Percentiles rank a stretch among this genome's conserved stretches.
Conservation (phyloP, 140 eudicot genomes). For the Cichorium intybus region DNA sequence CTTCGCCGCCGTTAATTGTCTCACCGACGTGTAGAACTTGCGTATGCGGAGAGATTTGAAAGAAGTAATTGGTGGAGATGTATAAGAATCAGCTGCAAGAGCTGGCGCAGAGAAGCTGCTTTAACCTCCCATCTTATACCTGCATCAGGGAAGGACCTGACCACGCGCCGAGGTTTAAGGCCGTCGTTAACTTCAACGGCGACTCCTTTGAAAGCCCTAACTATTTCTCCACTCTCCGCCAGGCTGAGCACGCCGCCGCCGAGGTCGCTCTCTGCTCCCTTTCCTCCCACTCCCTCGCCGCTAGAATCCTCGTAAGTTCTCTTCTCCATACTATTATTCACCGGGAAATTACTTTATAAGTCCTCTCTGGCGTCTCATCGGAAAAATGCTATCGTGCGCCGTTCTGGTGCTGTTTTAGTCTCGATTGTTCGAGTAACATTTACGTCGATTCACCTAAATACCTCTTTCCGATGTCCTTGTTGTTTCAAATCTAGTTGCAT, state of each 20-base stretch:
- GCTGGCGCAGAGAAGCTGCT: slow-evolving; percentile 95
- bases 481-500: background rate
- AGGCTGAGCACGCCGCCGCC: slow-evolving; percentile 93
- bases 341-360: background rate
- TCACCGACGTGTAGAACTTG: slow-evolving; percentile 1
- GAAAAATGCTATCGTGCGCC: slow-evolving; percentile 12
- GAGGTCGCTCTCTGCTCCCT: slow-evolving; percentile 81
- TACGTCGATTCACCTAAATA: slow-evolving; percentile 4
- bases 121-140: slow-evolving; percentile 78
- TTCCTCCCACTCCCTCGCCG: slow-evolving; percentile 84
- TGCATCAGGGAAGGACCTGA: slow-evolving; percentile 89
- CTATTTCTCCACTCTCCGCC: slow-evolving; percentile 79
- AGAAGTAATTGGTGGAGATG: slow-evolving; percentile 29
- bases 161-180: slow-evolving; percentile 92
- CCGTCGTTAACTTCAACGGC: slow-evolving; percentile 78
- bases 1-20: background rate
- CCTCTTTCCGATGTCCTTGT: background rate
- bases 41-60: background rate
- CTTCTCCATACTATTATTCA: background rate
- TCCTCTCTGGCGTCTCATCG: background rate
- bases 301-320: slow-evolving; percentile 63
- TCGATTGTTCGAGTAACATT: background rate
- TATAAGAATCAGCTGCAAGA: slow-evolving; percentile 95
- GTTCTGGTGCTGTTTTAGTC: background rate
- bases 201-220: slow-evolving; percentile 74